Evolutionary conservation across 768 basidiomycete genomes (phyloP).

Genomic region (Boletus fagicola): DNA sequence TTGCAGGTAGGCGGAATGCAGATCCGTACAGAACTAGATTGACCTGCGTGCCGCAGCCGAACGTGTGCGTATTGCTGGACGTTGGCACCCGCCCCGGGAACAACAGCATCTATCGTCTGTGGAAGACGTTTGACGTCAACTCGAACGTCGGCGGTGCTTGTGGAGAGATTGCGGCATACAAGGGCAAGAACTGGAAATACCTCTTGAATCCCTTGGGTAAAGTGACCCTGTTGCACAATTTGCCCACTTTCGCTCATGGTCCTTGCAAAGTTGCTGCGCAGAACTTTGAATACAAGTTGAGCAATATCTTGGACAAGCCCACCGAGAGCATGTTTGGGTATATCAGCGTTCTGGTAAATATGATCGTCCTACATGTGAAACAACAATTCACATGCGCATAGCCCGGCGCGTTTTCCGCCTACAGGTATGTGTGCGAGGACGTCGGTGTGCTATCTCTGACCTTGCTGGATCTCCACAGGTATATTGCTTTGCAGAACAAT

Average conservation of each 20-base stretch:
- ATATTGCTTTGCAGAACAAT: conserved; percentile 88
- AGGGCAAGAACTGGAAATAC: conserved; percentile 82
- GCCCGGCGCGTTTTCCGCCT: conserved; percentile 96
- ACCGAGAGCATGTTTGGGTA: conserved; percentile 92
- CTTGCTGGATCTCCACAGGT: conserved; percentile 37
- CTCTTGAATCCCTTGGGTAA: conserved; percentile 82
- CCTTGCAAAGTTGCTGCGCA: conserved; percentile 73
- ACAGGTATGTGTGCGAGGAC: conserved; percentile 42
- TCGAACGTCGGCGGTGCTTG: conserved; percentile 94
- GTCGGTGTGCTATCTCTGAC: background rate
- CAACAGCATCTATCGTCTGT: conserved; percentile 88
- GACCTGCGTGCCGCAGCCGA: conserved; percentile 51
- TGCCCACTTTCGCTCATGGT: background rate
- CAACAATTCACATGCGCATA: conserved; percentile 28
- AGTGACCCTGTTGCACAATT: conserved; percentile 14
- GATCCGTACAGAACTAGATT: background rate
- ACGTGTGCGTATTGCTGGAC: conserved; percentile 89
- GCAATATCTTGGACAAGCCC: conserved; percentile 88
- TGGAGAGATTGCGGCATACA: conserved; percentile 93
- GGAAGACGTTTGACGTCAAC: conserved; percentile 93
- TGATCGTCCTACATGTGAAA: background rate
- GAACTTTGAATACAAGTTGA: conserved; percentile 94
- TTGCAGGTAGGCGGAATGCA: conserved; percentile 57
- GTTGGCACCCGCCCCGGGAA: conserved; percentile 90
- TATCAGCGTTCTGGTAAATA: conserved; percentile 81